A percentile compares a stretch with the other conserved stretches of the same genome.
phyloP scores from a whole-genome alignment of 768 basidiomycete species.

The Tephrocybe sp. region DNA sequence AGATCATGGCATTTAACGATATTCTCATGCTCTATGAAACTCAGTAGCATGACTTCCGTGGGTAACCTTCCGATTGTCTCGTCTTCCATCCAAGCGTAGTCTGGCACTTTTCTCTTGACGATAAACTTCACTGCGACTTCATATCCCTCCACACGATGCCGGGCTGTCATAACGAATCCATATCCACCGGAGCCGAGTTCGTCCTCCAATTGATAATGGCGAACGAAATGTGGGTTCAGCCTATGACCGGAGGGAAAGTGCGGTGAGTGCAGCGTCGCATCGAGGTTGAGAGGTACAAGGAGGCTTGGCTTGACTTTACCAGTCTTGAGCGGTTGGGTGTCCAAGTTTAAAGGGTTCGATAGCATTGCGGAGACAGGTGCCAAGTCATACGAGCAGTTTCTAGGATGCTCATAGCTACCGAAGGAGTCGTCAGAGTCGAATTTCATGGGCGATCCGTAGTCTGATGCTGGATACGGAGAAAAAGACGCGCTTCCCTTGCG shows the following conservation, averaged over 20 bases:
- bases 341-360: slow-evolving; percentile 13
- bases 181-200: slow-evolving; percentile 92
- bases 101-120: slow-evolving; percentile 71
- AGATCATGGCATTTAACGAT: slow-evolving; percentile 84
- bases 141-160: slow-evolving; percentile 51
- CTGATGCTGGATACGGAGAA: slow-evolving; percentile 9
- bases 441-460: slow-evolving; percentile 13
- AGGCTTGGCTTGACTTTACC: slow-evolving; percentile 8
- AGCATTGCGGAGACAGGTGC: slow-evolving; percentile 4
- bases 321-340: slow-evolving; percentile 7
- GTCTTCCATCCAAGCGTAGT: slow-evolving; percentile 64
- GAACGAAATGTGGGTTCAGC: slow-evolving; percentile 61
- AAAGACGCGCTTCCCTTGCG: slow-evolving; percentile 9
- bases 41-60: slow-evolving; percentile 78
- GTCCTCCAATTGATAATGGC: slow-evolving; percentile 61
- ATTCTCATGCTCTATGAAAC: slow-evolving; percentile 71
- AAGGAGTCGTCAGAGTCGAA: slow-evolving; percentile 12
- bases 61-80: slow-evolving; percentile 65
- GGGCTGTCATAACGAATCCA: slow-evolving; percentile 91
- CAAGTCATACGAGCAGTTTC: neutral
- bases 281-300: slow-evolving; percentile 25
- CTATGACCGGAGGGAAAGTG: slow-evolving; percentile 61
- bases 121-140: slow-evolving; percentile 97
- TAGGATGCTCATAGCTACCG: slow-evolving; percentile 11
- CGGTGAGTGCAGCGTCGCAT: slow-evolving; percentile 35